Base-by-base conservation (phyloP, 768 basidiomycete species). In the Scleroderma citrinum region DNA sequence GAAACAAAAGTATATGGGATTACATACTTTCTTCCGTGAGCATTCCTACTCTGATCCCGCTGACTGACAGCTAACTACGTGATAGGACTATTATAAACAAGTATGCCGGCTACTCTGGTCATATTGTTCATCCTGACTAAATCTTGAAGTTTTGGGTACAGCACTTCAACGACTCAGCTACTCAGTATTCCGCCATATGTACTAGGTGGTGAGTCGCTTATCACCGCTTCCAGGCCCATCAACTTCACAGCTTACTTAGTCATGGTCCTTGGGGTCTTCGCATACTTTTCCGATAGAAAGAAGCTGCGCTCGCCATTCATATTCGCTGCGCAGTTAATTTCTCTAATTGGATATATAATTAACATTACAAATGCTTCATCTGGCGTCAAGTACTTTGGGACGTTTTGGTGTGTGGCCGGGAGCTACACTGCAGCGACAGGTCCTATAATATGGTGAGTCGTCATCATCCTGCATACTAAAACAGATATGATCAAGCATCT, bases 141-240 rank as follows among this genome's bases (percentile, higher is more conserved):
- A n/a, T n/a, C 21, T 12, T 44, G 14, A 38, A 82, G 81, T 19
- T 85, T 86, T 47, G 83, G 82, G 0, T 76, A 77, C 59, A 59
- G 73, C 2, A 60, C 76, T 4, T 69, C 80, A 0, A 70, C 79
- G 51, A 78, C 75, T 44, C 80, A 84, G 52, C 66, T 84, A 3
- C 71, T 87, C 35, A 83, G 83, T 2, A 76, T 86, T 0, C 85
- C 85, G 2, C 82, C 83, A 7, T 86, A 85, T 56, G 61, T 82
- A 19, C 64, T 77, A 39, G 82, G 81, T 12, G 78, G 84, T 85
- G 54, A 31, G 80, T 64, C 0, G 16, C 26, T 29, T 11, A 19
- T 37, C n/a, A 7, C 24, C 38, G 14, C 12, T 16, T 17, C 11
- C 36, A 36, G 13, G 13, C 19, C 5, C 16, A 30, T 31, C 38